Conservation (phyloP, 2,329 filamentous ascomycete genomes). For the Claviceps sp. region DNA sequence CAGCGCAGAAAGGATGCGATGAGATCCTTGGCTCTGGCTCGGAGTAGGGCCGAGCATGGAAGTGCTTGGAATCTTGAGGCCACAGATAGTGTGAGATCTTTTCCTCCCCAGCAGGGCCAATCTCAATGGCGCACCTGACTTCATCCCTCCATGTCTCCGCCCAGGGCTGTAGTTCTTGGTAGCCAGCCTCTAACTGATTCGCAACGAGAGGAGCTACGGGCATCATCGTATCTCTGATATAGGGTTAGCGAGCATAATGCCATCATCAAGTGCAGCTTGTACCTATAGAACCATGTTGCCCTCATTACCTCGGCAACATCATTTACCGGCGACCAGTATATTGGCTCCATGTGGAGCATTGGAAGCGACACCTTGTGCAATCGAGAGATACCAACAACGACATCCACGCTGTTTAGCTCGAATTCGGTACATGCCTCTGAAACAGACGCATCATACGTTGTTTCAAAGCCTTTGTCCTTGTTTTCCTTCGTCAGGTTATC, state of each 20-base stretch:
- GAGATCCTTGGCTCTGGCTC: conserved; percentile 30
- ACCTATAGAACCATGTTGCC: conserved; percentile 93
- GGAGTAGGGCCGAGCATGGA: conserved; percentile 7
- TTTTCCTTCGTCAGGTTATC: not conserved
- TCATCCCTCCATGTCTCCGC: conserved; percentile 89
- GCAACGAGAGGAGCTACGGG: conserved; percentile 76
- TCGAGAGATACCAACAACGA: conserved; percentile 80
- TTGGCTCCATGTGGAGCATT: conserved; percentile 78
- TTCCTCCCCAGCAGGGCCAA: conserved; percentile 79
- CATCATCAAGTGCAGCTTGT: conserved; percentile 6
- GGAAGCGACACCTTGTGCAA: conserved; percentile 81
- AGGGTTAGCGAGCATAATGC: conserved; percentile 9
- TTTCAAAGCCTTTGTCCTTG: not conserved
- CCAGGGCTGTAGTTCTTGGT: conserved; percentile 74
- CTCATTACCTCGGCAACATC: conserved; percentile 72
- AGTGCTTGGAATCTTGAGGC: conserved; percentile 40
- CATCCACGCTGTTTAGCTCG: conserved; percentile 30
- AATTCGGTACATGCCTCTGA: not conserved
- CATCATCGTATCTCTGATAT: conserved; percentile 63
- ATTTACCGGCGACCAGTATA: conserved; percentile 93
- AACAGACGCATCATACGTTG: not conserved
- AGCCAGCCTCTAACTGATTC: conserved; percentile 87
- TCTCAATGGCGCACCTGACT: conserved; percentile 75
- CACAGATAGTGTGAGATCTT: conserved; percentile 79
- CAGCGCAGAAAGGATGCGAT: conserved; percentile 44